These are phyloP conservation scores for Lepiota venenata DNA, from an alignment of 768 basidiomycete species.

Conservation along the genomic window DNA sequence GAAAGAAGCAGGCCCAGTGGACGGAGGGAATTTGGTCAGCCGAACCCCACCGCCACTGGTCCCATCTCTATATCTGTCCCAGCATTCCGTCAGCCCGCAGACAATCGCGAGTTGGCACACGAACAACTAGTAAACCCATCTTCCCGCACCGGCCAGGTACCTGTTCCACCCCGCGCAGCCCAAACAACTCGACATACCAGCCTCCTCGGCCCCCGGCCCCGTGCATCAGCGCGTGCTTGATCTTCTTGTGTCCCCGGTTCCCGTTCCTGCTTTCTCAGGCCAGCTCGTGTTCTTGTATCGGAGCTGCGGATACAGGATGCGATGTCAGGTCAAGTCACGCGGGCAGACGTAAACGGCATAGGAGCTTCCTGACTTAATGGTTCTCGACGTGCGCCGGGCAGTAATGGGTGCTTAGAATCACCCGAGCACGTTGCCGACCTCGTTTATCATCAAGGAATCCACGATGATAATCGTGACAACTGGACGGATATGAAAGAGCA, in stretches of 20 bases:
- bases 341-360: too few relatives aligned
- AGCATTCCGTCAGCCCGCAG: conserved; percentile 1
- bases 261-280: neutral
- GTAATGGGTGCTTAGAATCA: too few relatives aligned
- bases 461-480: neutral
- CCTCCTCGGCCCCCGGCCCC: conserved; percentile 9
- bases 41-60: neutral
- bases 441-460: neutral
- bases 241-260: neutral
- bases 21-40: neutral
- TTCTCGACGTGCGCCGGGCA: too few relatives aligned
- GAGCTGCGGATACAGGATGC: neutral
- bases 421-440: neutral
- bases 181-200: conserved; percentile 1
- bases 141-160: neutral
- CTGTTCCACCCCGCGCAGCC: neutral
- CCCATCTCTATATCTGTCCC: conserved; percentile 3
- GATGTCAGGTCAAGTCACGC: neutral
- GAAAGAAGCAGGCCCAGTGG: neutral
- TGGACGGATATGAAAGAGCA: neutral
- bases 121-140: neutral
- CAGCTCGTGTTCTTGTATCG: too few relatives aligned
- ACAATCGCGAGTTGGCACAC: neutral
- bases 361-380: too few relatives aligned
- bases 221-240: conserved; percentile 12